phyloP scores from a whole-genome alignment of 1,284 basidiomycete genomes.

The Apiotrichum domesticum region DNA sequence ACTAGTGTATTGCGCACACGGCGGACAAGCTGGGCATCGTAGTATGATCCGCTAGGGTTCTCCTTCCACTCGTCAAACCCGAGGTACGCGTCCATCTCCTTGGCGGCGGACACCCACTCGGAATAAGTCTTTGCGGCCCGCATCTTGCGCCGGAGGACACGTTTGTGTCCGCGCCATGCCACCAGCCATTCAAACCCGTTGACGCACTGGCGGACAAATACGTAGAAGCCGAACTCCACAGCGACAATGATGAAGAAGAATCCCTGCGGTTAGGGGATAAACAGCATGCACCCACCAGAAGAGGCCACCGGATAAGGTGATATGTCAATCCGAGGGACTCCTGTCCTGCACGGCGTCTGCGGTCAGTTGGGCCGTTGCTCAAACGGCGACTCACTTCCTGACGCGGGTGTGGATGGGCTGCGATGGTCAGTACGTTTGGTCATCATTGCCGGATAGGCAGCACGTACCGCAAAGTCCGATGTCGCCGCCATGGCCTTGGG shows the following conservation, averaged over 20 bases:
- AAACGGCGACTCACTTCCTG: constrained; percentile 26
- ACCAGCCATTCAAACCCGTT: constrained; percentile 87
- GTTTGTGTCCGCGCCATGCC: constrained; percentile 84
- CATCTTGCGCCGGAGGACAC: constrained; percentile 65
- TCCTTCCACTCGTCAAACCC: constrained; percentile 84
- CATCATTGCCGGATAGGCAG: not conserved
- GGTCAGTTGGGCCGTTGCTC: not conserved
- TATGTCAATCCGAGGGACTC: constrained; percentile 67
- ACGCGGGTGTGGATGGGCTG: constrained; percentile 74
- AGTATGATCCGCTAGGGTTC: constrained; percentile 74
- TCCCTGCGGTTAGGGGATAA: constrained; percentile 48
- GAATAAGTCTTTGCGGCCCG: constrained; percentile 67
- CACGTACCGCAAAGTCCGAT: constrained; percentile 70
- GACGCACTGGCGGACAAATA: constrained; percentile 81
- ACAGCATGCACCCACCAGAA: constrained; percentile 58
- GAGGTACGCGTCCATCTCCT: constrained; percentile 71
- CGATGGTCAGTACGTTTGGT: not conserved
- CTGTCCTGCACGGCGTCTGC: constrained; percentile 5
- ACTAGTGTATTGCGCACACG: constrained; percentile 38
- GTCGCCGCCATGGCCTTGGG: constrained; percentile 71
- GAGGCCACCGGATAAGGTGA: constrained; percentile 77
- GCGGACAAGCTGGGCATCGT: constrained; percentile 60
- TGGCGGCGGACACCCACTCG: constrained; percentile 75
- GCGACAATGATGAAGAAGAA: constrained; percentile 81
- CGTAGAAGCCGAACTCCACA: constrained; percentile 77